Evolutionary conservation across 768 basidiomycete genomes (phyloP).

Genomic region (Daedaleopsis sinensis): DNA sequence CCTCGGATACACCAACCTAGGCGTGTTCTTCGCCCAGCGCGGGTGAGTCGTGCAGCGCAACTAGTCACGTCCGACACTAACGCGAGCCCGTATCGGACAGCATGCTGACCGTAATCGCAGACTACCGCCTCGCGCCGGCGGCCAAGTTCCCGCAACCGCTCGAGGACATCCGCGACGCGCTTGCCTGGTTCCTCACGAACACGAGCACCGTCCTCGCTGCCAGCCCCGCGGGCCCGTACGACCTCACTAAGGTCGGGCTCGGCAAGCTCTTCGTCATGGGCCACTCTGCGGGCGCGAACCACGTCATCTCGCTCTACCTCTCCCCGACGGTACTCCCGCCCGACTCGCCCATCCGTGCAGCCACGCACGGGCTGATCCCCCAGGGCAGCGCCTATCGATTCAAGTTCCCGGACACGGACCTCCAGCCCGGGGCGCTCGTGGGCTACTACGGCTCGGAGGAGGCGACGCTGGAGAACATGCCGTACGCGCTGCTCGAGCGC

Average conservation of each 20-base stretch:
- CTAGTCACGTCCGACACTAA: background rate
- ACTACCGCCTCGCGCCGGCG: constrained; percentile 66
- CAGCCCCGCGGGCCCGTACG: background rate
- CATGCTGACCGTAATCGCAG: constrained; percentile 65
- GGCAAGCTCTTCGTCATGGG: constrained; percentile 51
- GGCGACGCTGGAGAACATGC: constrained; percentile 39
- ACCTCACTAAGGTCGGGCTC: constrained; percentile 37
- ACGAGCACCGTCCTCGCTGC: constrained; percentile 15
- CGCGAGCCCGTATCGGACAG: constrained; percentile 5
- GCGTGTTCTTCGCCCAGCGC: constrained; percentile 59
- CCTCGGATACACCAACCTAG: constrained; percentile 58
- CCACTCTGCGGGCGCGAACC: constrained; percentile 65
- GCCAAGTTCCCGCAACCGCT: constrained; percentile 57
- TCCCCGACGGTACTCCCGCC: constrained; percentile 28
- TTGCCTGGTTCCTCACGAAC: constrained; percentile 53
- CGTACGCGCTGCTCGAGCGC: constrained; percentile 42
- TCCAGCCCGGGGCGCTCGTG: constrained; percentile 32
- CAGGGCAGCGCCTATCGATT: constrained; percentile 50
- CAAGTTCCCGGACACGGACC: background rate
- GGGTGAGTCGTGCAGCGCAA: constrained; percentile 36
- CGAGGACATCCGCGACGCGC: constrained; percentile 62
- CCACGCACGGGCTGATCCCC: constrained; percentile 49
- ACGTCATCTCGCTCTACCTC: constrained; percentile 49
- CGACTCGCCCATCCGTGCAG: constrained; percentile 28
- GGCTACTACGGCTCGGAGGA: constrained; percentile 44